Evolutionary conservation across 768 basidiomycete genomes (phyloP).

Genomic region (Butyriboletus loyo): DNA sequence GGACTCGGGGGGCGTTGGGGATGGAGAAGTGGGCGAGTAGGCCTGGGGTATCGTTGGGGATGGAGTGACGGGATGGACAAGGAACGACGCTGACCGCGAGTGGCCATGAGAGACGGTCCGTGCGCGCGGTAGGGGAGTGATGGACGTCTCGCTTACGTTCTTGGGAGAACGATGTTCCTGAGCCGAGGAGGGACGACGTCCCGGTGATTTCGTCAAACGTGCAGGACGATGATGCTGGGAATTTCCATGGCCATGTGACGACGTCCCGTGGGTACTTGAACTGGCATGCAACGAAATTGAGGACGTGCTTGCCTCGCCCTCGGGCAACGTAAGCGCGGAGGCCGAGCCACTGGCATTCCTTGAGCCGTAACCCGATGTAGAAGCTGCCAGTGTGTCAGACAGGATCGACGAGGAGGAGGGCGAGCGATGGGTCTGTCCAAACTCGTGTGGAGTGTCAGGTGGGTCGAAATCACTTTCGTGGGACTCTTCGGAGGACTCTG

Average conservation of each 20-base stretch:
- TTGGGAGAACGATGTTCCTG: background rate
- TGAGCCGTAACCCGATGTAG: constrained; percentile 18
- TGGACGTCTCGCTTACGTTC: constrained; percentile 1
- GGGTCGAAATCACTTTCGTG: constrained; percentile 2
- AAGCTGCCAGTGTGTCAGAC: constrained; percentile 10
- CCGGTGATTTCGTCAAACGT: constrained; percentile 12
- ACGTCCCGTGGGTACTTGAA: constrained; percentile 10
- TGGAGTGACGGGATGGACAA: background rate
- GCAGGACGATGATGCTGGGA: background rate
- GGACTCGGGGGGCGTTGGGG: background rate
- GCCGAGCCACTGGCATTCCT: constrained; percentile 8
- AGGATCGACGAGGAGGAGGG: constrained; percentile 14
- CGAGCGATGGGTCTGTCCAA: constrained; percentile 2
- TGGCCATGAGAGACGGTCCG: constrained; percentile 16
- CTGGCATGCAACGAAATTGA: constrained; percentile 18
- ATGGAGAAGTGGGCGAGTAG: constrained; percentile 16
- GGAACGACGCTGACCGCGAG: constrained; percentile 19
- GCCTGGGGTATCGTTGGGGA: constrained; percentile 14
- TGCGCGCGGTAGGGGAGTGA: constrained; percentile 21
- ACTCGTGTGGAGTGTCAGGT: background rate
- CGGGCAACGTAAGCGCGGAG: constrained; percentile 4
- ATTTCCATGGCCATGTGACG: constrained; percentile 18
- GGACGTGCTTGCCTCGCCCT: constrained; percentile 22
- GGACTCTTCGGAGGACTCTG: constrained; percentile 22
- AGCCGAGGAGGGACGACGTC: constrained; percentile 9